phyloP scores from a whole-genome alignment of 306 rosid species.

The Neltuma alba region DNA sequence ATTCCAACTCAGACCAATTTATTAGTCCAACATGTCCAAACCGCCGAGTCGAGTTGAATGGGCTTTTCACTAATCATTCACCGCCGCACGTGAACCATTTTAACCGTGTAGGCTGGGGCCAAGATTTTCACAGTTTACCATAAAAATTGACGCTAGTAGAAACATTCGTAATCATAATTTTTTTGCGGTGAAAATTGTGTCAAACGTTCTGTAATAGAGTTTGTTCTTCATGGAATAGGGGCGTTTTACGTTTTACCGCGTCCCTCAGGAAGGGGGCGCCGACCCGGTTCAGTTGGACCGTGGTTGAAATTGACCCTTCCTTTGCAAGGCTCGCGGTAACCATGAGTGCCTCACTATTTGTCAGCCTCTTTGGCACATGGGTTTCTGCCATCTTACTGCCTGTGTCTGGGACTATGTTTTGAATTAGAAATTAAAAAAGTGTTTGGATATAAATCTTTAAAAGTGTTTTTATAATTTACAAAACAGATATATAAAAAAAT shows the following conservation, averaged over 20 bases:
- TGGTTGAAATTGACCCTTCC: not conserved
- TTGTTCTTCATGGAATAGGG: not conserved
- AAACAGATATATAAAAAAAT: no score
- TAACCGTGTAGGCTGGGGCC: no score
- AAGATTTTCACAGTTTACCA: not conserved
- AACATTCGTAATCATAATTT: not conserved
- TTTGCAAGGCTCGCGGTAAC: not conserved
- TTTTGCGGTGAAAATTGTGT: not conserved
- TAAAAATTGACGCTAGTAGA: not conserved
- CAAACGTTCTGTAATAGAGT: not conserved
- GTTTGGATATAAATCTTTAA: no score
- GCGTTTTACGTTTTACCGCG: not conserved
- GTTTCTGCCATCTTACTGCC: not conserved
- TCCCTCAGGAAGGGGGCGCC: not conserved
- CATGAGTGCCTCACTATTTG: not conserved
- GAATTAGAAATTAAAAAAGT: no score
- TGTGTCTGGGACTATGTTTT: not conserved
- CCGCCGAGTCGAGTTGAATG: no score
- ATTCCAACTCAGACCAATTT: not conserved
- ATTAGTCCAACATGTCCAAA: not conserved
- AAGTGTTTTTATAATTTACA: no score
- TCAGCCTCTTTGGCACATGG: conserved; percentile 26
- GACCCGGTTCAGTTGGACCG: not conserved
- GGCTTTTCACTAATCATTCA: not conserved
- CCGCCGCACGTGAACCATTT: not conserved